phyloP scores from a whole-genome alignment of 2,329 filamentous ascomycete genomes.

The Epichloe baconii region DNA sequence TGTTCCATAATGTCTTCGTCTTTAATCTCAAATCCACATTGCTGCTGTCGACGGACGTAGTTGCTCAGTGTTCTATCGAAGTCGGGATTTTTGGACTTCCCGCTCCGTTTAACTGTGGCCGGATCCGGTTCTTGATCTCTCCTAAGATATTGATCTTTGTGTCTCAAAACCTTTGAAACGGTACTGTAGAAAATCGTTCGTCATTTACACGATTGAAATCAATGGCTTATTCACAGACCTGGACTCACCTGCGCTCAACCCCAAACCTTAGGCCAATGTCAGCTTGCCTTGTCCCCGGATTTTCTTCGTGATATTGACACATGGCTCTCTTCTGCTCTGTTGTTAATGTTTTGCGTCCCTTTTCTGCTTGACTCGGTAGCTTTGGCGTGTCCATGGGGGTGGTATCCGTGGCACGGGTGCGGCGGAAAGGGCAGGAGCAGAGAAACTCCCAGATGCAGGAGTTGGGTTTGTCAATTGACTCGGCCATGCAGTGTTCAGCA shows the following conservation, averaged over 20 bases:
- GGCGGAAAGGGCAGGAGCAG: conserved; percentile 44
- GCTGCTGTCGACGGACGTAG: conserved; percentile 73
- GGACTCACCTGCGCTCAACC: conserved; percentile 81
- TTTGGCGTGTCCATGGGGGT: conserved; percentile 21
- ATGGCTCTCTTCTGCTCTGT: conserved; percentile 82
- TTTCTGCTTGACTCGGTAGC: conserved; percentile 31
- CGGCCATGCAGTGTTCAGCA: conserved; percentile 65
- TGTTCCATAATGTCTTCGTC: conserved; percentile 79
- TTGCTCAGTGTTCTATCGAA: conserved; percentile 83
- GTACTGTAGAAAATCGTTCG: conserved; percentile 49
- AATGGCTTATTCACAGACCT: background rate
- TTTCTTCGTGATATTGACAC: conserved; percentile 86
- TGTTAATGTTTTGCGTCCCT: conserved; percentile 75
- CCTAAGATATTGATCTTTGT: conserved; percentile 88
- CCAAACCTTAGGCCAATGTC: conserved; percentile 94
- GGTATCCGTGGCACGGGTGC: conserved; percentile 40
- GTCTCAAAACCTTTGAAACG: conserved; percentile 91
- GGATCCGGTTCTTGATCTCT: conserved; percentile 57
- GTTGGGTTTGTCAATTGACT: conserved; percentile 67
- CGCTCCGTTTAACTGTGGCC: conserved; percentile 50
- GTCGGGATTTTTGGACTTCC: conserved; percentile 76
- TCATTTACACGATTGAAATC: background rate
- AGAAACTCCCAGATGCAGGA: conserved; percentile 37
- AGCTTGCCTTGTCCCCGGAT: conserved; percentile 84
- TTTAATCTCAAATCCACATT: conserved; percentile 58